Evolutionary conservation across 306 rosid genomes (phyloP), one percentile per base, ranked within the genome.

Genomic region (Casuarina cunninghamiana): DNA sequence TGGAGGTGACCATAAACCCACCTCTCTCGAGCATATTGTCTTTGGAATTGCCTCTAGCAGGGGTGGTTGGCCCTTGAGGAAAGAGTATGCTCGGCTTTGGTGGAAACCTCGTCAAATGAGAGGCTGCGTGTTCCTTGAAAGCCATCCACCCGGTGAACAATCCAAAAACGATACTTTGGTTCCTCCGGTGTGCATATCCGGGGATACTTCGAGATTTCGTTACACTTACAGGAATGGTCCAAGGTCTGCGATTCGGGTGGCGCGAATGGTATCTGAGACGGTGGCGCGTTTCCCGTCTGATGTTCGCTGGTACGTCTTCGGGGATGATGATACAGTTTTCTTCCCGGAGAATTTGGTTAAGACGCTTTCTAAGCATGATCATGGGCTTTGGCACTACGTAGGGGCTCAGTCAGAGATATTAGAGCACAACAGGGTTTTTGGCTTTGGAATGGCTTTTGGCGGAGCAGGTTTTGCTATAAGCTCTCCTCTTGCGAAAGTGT

Each of bases 391-490:
- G 97, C 88, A 95, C 84, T 95, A 95, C 74, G 76, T 95, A n/a
- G 97, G 98, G 53, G 42, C 96, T 4, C 85, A 89, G 78, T 95
- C 97, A 0, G 97, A 95, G 88, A 84, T 85, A 13, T 88, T 84
- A 44, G 89, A 87, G 74, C 96, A 92, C 81, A 91, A 88, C 78
- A 80, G 76, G 35, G 1, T 76, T 5, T 92, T 92, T 32, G 87
- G 91, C 11, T 92, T 89, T 65, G 92, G 84, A 17, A 95, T 92
- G 97, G 98, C 97, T 73, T 90, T 87, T 70, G 95, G 95, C 4
- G 98, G 98, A 19, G 98, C 93, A 6, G 98, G 97, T 69, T 90
- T 95, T 65, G 98, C 95, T 67, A 82, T 95, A 65, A 92, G 97
- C 62, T 82, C 84, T 46, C 84, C 98, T 57, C 72, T 92, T 1